phyloP scores from a whole-genome alignment of 768 basidiomycete species.

The Roridomyces roridus region DNA sequence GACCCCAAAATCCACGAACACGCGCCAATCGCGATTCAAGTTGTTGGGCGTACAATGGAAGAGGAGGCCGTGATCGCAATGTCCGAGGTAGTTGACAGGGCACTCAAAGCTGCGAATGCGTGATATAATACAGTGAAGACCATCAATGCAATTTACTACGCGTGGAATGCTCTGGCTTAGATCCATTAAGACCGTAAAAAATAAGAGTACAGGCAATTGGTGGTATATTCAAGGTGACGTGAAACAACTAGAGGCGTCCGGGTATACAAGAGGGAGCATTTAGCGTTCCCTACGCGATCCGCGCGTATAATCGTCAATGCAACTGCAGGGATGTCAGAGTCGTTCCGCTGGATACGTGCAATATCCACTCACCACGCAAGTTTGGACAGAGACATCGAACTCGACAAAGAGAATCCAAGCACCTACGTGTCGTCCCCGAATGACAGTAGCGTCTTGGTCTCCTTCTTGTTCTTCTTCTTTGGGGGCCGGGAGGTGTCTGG shows the following conservation, averaged over 20 bases:
- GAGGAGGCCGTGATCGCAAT: conserved; percentile 79
- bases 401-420: background rate
- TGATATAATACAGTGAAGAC: conserved; percentile 21
- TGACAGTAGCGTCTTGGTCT: conserved; percentile 55
- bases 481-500: conserved; percentile 31
- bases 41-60: conserved; percentile 73
- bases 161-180: too few species aligned
- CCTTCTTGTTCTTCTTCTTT: conserved; percentile 66
- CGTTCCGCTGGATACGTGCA: too few species aligned
- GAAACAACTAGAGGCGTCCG: too few species aligned
- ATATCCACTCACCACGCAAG: background rate
- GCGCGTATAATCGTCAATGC: too few species aligned
- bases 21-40: conserved; percentile 69
- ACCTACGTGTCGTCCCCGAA: conserved; percentile 63
- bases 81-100: conserved; percentile 67
- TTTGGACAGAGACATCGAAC: background rate
- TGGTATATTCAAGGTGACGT: too few species aligned
- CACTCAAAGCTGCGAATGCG: conserved; percentile 43
- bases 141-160: too few species aligned
- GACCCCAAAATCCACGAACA: conserved; percentile 33
- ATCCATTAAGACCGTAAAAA: too few species aligned
- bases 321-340: too few species aligned
- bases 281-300: too few species aligned
- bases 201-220: too few species aligned
- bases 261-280: too few species aligned